Base-by-base conservation (phyloP, 2,329 filamentous ascomycete species). In the Boeremia exigua region DNA sequence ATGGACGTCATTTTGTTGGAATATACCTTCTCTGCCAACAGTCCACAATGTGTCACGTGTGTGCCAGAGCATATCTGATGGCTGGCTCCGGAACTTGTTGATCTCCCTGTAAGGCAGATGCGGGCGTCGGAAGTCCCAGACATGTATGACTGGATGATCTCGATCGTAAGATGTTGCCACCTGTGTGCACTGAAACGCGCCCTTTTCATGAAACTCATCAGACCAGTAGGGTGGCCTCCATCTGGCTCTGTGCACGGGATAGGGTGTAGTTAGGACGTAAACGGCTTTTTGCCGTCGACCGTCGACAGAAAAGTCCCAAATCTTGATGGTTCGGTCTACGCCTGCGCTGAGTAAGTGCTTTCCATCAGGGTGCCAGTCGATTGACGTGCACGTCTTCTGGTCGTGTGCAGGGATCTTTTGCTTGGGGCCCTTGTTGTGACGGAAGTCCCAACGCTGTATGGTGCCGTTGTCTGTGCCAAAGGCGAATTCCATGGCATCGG, bases 301-400 rank as follows among this genome's bases (percentile, higher is more conserved):
- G 50, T 82, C 79, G 2, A 78, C 75, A 4, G 83, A 84, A 53
- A 88, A 84, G 68, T 88, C 85, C 84, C 86, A 88, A 27, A 88
- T 81, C 68, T 84, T 84, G 59, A 88, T 81, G 28, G 83, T 83
- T 55, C 82, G 84, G 69, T 88, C 86, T 19, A 82, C 79, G 48
- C 86, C 81, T n/a, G 84, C 85, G 62, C 84, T 88, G 49, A 85
- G 80, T 9, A 88, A 75, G 68, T 88, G 84, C 65, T 83, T 87
- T 6, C 86, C 86, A 63, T 88, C 85, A 1, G 86, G 86, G 66
- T 88, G 86, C 85, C 86, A 88, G 68, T 88, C 86, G 32, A 88
- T 81, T 6, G 84, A 80, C 58, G 82, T 86, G 74, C 86, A 88
- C 4, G 79, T 79, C 58, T 80, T 81, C 58, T 72, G 68, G 61